Percentiles rank a stretch among this genome's conserved stretches.
Conservation (phyloP, 1,284 basidiomycete genomes). For the Paramarasmius palmivorus region DNA sequence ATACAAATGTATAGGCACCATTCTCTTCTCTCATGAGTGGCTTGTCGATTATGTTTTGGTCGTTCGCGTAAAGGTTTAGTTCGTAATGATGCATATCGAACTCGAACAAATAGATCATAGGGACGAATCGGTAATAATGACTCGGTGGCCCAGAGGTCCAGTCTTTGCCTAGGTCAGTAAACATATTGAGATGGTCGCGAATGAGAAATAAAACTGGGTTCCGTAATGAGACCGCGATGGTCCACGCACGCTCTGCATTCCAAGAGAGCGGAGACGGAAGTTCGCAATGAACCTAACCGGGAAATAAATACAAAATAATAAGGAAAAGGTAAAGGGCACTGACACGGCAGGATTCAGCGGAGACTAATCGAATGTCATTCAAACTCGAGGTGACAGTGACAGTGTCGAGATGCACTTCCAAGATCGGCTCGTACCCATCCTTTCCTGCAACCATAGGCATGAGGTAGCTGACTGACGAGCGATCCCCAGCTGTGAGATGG, state of each 20-base stretch:
- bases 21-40: conserved; percentile 80
- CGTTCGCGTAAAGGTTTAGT: conserved; percentile 85
- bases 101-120: conserved; percentile 75
- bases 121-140: conserved; percentile 81
- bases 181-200: conserved; percentile 90
- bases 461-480: conserved; percentile 81
- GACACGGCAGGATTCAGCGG: conserved; percentile 76
- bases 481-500: conserved; percentile 73
- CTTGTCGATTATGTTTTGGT: conserved; percentile 94
- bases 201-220: conserved; percentile 77
- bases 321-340: conserved; percentile 23
- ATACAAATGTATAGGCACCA: conserved; percentile 46
- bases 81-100: conserved; percentile 75
- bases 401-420: conserved; percentile 84
- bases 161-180: conserved; percentile 86
- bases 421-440: conserved; percentile 73
- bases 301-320: conserved; percentile 7
- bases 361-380: conserved; percentile 80
- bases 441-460: conserved; percentile 78
- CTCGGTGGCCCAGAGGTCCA: conserved; percentile 82
- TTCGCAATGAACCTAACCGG: conserved; percentile 62
- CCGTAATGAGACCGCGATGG: conserved; percentile 67
- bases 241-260: conserved; percentile 78
- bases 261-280: conserved; percentile 67
- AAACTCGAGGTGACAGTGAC: conserved; percentile 81